Evolutionary conservation across 495 filamentous ascomycete species (phyloP), one percentile per base, ranked within the genome.

Genomic region (Trichoderma parareesei): DNA sequence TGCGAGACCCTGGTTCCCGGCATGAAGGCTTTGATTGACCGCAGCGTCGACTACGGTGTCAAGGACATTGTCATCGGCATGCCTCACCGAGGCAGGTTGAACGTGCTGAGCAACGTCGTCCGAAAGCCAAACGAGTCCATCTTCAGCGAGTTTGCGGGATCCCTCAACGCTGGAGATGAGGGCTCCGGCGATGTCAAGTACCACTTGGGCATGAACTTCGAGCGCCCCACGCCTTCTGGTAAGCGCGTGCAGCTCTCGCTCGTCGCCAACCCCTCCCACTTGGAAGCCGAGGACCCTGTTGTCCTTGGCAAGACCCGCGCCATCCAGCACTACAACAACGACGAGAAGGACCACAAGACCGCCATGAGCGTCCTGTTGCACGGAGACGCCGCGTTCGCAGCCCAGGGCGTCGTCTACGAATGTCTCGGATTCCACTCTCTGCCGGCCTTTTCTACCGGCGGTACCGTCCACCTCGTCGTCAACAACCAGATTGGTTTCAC

Each of bases 401-500:
- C 83, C 55, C 94, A 98, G 79, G 94, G 94, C 79, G 79, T 98
- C 67, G 94, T 98, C 60, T 98, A 98, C 77, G 94, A 98, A 80
- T 97, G 93, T 66, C 88, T 98, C 82, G 94, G 94, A 65, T 97
- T 98, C 86, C 89, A 96, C 78, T 87, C 90, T 37, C 86, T 98
- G 10, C 94, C 94, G 40, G 89, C 88, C 49, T 98, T 96, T 81
- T 96, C 93, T 33, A 98, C 95, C 62, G 94, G 94, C 71, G 94
- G 94, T 71, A 98, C 94, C 62, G 91, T 98, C 74, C 94, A 98
- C 78, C 81, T 98, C 68, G 87, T 98, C 60, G 92, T 98, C 69
- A 98, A 98, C 86, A 98, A 98, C 84, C 94, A 98, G 82, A 98
- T 98, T 75, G 94, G 94, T 74, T 98, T 98, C 83, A 98, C 94